Percentiles rank a stretch among this genome's conserved stretches.
Conservation (phyloP, 345 rosid species). For the Gossypium stocksii region DNA sequence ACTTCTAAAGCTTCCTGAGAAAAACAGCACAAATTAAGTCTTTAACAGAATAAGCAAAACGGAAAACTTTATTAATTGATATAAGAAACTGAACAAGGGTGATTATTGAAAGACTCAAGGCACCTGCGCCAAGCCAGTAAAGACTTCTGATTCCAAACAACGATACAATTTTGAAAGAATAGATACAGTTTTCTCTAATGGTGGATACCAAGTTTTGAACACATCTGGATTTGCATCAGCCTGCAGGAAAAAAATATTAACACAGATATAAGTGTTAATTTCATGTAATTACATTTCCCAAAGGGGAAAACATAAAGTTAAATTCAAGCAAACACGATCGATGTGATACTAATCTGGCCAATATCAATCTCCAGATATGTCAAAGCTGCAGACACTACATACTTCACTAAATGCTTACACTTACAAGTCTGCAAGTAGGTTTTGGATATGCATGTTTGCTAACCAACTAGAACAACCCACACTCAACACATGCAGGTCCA, state of each 20-base stretch:
- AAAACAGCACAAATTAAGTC: conserved; percentile 19
- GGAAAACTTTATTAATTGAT: neutral
- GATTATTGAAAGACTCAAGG: conserved; percentile 21
- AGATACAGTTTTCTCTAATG: conserved; percentile 87
- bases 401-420: too few species aligned
- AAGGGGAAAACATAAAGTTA: neutral
- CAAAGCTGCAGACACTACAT: neutral
- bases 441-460: conserved; percentile 6
- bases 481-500: neutral
- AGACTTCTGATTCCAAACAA: conserved; percentile 78
- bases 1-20: conserved; percentile 96
- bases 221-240: conserved; percentile 56
- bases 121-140: conserved; percentile 98
- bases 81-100: conserved; percentile 1
- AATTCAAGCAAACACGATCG: neutral
- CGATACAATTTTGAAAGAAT: conserved; percentile 86
- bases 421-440: neutral
- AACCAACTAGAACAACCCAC: neutral
- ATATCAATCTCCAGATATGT: neutral
- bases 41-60: conserved; percentile 20
- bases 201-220: conserved; percentile 90
- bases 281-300: neutral
- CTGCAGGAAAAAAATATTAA: conserved; percentile 31
- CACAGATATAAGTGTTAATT: neutral
- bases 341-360: neutral